Percentiles rank a stretch among this genome's conserved stretches.
Conservation (phyloP, 768 basidiomycete genomes). For the Fibroporia radiculosa region DNA sequence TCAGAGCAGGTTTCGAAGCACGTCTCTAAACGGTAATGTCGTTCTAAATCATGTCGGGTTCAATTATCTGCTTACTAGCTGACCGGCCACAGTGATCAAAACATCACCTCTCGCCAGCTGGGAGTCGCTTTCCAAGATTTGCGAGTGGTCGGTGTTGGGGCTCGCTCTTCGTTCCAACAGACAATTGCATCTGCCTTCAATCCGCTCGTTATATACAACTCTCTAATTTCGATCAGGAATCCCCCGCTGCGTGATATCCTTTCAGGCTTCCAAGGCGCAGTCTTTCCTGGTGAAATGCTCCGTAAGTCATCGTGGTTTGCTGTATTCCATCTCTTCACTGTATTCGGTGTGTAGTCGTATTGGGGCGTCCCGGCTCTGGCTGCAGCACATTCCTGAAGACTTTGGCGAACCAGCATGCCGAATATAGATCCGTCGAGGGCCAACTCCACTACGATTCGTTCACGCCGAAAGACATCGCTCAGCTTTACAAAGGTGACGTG, state of each 20-base stretch:
- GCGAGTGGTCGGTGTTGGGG: conserved; percentile 51
- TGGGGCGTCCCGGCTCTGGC: conserved; percentile 80
- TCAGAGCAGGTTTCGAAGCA: too few relatives aligned
- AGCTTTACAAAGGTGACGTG: conserved; percentile 71
- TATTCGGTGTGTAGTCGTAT: conserved; percentile 45
- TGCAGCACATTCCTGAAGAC: conserved; percentile 81
- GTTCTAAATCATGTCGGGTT: too few relatives aligned
- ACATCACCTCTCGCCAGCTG: too few relatives aligned
- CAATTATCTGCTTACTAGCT: too few relatives aligned
- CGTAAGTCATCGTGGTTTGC: conserved; percentile 34
- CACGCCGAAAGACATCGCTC: conserved; percentile 50
- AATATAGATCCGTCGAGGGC: conserved; percentile 62
- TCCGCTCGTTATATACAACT: conserved; percentile 35
- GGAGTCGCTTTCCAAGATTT: conserved; percentile 57
- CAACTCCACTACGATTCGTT: conserved; percentile 73
- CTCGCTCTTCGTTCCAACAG: conserved; percentile 43
- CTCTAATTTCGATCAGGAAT: conserved; percentile 41
- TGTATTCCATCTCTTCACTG: background rate
- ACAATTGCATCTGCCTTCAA: conserved; percentile 62
- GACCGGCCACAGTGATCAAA: too few relatives aligned
- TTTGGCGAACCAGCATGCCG: conserved; percentile 69
- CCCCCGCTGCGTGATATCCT: conserved; percentile 55
- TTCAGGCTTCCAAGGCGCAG: conserved; percentile 44
- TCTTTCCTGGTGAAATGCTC: conserved; percentile 64
- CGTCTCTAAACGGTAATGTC: too few relatives aligned